Percentiles rank a stretch among this genome's conserved stretches.
Evolutionary conservation across 2,329 filamentous ascomycete genomes (phyloP).

Genomic region (Aspergillus eucalypticola): DNA sequence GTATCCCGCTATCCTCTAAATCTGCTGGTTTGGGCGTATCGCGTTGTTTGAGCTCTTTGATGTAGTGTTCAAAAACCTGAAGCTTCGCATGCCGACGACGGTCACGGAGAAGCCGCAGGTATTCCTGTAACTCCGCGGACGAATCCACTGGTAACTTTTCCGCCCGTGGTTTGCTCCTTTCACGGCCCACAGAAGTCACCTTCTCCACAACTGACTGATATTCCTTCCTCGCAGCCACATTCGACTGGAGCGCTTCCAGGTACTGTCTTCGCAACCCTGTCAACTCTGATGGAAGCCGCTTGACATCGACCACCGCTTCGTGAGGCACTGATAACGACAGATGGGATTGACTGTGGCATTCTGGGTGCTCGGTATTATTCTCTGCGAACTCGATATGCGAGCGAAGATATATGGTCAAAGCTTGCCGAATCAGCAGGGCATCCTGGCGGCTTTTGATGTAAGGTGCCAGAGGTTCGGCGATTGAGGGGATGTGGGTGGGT

Average conservation of each 20-base stretch:
- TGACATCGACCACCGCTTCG: slow-evolving; percentile 34
- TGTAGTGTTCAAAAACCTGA: slow-evolving; percentile 23
- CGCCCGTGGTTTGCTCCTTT: slow-evolving; percentile 21
- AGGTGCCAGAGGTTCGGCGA: slow-evolving; percentile 38
- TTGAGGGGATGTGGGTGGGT: slow-evolving; percentile 34
- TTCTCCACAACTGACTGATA: slow-evolving; percentile 38
- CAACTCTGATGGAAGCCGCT: slow-evolving; percentile 41
- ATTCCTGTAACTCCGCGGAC: slow-evolving; percentile 37
- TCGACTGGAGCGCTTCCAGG: slow-evolving; percentile 47
- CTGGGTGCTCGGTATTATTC: slow-evolving; percentile 26
- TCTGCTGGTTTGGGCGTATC: slow-evolving; percentile 23
- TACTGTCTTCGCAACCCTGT: slow-evolving; percentile 47
- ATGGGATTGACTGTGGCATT: slow-evolving; percentile 30
- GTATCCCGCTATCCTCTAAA: slow-evolving; percentile 22
- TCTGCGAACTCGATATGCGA: slow-evolving; percentile 37
- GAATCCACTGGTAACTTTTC: slow-evolving; percentile 20
- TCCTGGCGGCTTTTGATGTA: slow-evolving; percentile 44
- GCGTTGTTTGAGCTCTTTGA: slow-evolving; percentile 43
- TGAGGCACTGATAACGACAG: slow-evolving; percentile 38
- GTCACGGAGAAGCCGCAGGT: slow-evolving; percentile 37
- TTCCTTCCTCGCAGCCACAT: slow-evolving; percentile 42
- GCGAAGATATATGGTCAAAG: slow-evolving; percentile 40
- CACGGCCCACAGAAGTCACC: slow-evolving; percentile 30
- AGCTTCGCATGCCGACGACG: background rate
- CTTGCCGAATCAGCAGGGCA: slow-evolving; percentile 41